phyloP scores from a whole-genome alignment of 805 yeast genomes.

The Kuraishia ogatae region DNA sequence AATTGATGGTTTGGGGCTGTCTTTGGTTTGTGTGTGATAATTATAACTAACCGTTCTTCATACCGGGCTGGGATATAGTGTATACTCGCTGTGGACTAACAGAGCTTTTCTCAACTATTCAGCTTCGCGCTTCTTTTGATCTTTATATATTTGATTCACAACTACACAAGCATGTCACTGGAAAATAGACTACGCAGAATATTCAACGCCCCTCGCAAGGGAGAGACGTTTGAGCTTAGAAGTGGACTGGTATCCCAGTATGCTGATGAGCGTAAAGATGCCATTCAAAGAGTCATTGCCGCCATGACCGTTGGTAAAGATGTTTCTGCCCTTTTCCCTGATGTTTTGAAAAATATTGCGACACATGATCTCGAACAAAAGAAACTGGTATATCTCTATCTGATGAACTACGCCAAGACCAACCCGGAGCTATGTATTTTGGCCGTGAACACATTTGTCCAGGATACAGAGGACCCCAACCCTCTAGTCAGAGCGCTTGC shows the following conservation, averaged over 20 bases:
- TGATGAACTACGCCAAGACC: slow-evolving; percentile 95
- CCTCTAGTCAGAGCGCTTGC: slow-evolving; percentile 95
- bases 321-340: slow-evolving; percentile 90
- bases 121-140: no score
- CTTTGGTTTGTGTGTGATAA: no score
- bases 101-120: no score
- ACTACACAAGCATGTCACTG: slow-evolving; percentile 13
- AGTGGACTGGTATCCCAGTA: slow-evolving; percentile 90
- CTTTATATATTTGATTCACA: not conserved
- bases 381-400: slow-evolving; percentile 85
- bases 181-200: slow-evolving; percentile 47
- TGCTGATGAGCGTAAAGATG: slow-evolving; percentile 91
- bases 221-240: slow-evolving; percentile 84
- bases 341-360: slow-evolving; percentile 91
- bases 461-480: slow-evolving; percentile 92
- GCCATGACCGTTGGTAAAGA: slow-evolving; percentile 99
- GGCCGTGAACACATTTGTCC: slow-evolving; percentile 95
- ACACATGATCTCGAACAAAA: slow-evolving; percentile 95
- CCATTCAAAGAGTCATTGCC: slow-evolving; percentile 92
- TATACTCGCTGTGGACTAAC: no score
- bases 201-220: slow-evolving; percentile 50
- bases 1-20: no score
- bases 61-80: no score
- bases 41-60: no score
- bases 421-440: slow-evolving; percentile 93